phyloP scores from a whole-genome alignment of 2,329 filamentous ascomycete species.

The Ophiocordyceps sinensis region DNA sequence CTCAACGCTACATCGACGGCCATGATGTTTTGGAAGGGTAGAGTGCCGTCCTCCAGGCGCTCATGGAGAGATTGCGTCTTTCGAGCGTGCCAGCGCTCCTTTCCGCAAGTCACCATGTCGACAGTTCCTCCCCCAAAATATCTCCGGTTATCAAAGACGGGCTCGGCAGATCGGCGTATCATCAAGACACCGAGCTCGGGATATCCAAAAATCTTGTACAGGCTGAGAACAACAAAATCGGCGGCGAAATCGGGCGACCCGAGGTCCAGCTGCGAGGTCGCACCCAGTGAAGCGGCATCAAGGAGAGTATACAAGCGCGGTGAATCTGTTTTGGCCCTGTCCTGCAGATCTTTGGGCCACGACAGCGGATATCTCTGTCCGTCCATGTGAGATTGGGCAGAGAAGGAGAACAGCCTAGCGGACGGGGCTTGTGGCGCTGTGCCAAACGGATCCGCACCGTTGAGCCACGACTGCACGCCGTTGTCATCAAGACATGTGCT shows the following conservation, averaged over 20 bases:
- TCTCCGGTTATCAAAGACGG: constrained; percentile 48
- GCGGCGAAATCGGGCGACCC: constrained; percentile 45
- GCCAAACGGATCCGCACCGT: constrained; percentile 17
- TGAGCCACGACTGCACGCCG: constrained; percentile 52
- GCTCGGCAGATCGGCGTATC: constrained; percentile 55
- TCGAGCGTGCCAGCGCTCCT: constrained; percentile 67
- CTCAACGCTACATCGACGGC: constrained; percentile 64
- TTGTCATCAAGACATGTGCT: constrained; percentile 54
- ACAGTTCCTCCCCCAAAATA: constrained; percentile 96
- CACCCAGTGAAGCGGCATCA: constrained; percentile 70
- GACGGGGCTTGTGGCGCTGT: constrained; percentile 7
- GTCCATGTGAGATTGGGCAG: constrained; percentile 88
- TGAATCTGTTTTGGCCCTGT: constrained; percentile 5
- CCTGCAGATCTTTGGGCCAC: constrained; percentile 45
- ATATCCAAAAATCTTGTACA: constrained; percentile 98
- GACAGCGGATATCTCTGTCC: constrained; percentile 57
- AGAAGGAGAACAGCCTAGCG: constrained; percentile 57
- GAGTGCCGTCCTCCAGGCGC: constrained; percentile 75
- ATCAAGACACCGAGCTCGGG: constrained; percentile 80
- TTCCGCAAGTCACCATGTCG: constrained; percentile 68
- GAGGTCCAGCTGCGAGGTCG: constrained; percentile 65
- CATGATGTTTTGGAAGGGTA: constrained; percentile 82
- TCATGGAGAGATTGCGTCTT: constrained; percentile 65
- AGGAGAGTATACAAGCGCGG: constrained; percentile 50
- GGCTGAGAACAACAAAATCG: constrained; percentile 76